These are phyloP conservation scores for Trifolium fragiferum DNA, from an alignment of 306 rosid species.

Conservation along the genomic window DNA sequence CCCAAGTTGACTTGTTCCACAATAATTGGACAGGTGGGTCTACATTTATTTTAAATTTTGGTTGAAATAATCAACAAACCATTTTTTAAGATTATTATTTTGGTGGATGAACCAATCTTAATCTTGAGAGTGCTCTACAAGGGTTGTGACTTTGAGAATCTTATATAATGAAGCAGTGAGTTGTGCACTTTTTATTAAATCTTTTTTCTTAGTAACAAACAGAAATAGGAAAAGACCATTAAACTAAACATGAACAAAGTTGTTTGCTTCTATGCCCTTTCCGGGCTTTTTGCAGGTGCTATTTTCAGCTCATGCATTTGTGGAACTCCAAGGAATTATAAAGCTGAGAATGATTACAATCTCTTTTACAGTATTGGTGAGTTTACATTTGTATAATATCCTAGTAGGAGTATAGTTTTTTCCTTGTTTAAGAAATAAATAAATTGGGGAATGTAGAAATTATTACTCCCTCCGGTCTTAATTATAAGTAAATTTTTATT, in stretches of 20 bases:
- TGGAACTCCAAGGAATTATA: constrained; percentile 18
- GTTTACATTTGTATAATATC: neutral
- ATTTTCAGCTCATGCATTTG: constrained; percentile 41
- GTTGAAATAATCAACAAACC: constrained; percentile 13
- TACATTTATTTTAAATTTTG: neutral
- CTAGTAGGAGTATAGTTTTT: neutral
- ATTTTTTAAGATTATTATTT: neutral
- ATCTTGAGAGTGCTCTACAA: constrained; percentile 10
- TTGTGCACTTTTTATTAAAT: neutral
- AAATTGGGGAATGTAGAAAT: neutral
- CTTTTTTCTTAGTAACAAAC: neutral
- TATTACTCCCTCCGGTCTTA: no score
- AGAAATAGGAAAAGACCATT: neutral
- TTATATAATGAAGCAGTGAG: constrained; percentile 13
- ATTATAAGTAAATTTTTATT: no score
- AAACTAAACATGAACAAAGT: constrained; percentile 23
- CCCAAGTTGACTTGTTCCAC: constrained; percentile 31
- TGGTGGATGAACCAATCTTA: neutral
- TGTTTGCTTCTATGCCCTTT: constrained; percentile 36
- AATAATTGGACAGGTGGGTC: constrained; percentile 13
- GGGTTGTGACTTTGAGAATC: constrained; percentile 6
- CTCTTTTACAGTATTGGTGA: constrained; percentile 28
- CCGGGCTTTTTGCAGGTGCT: constrained; percentile 38
- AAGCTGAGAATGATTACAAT: constrained; percentile 23
- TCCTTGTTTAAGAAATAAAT: no score